These are phyloP conservation scores for Lentinula guzmanii DNA, from an alignment of 768 basidiomycete genomes.

Conservation along the genomic window DNA sequence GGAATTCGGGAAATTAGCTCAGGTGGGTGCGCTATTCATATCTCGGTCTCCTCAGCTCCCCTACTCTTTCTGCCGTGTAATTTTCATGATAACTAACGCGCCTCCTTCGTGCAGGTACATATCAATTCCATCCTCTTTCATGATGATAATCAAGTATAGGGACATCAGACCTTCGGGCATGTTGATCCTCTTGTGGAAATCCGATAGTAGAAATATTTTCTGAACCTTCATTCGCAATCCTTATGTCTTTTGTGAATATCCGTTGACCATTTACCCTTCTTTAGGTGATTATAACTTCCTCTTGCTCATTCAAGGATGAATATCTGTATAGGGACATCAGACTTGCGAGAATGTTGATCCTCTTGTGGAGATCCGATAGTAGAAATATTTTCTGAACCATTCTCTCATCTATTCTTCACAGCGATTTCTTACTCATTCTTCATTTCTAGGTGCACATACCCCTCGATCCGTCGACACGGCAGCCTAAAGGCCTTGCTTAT, in stretches of 20 bases:
- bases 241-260: slow-evolving; percentile 13
- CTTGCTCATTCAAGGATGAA: slow-evolving; percentile 18
- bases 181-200: slow-evolving; percentile 52
- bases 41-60: too few relatives aligned
- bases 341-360: slow-evolving; percentile 32
- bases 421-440: slow-evolving; percentile 7
- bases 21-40: slow-evolving; percentile 45
- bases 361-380: slow-evolving; percentile 36
- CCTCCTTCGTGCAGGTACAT: neutral
- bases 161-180: slow-evolving; percentile 63
- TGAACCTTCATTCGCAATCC: slow-evolving; percentile 26
- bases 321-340: slow-evolving; percentile 37
- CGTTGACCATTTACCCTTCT: neutral
- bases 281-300: slow-evolving; percentile 2
- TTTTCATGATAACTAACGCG: neutral
- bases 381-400: slow-evolving; percentile 39
- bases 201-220: slow-evolving; percentile 56
- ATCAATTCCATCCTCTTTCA: neutral
- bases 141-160: slow-evolving; percentile 48
- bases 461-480: slow-evolving; percentile 35
- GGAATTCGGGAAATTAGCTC: slow-evolving; percentile 64
- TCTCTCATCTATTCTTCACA: slow-evolving; percentile 24
- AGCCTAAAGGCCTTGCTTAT: slow-evolving; percentile 47
- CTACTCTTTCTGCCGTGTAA: too few relatives aligned
- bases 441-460: slow-evolving; percentile 42